Conservation (phyloP, 2,329 filamentous ascomycete genomes). For the Chaetomiaceae sp. region DNA sequence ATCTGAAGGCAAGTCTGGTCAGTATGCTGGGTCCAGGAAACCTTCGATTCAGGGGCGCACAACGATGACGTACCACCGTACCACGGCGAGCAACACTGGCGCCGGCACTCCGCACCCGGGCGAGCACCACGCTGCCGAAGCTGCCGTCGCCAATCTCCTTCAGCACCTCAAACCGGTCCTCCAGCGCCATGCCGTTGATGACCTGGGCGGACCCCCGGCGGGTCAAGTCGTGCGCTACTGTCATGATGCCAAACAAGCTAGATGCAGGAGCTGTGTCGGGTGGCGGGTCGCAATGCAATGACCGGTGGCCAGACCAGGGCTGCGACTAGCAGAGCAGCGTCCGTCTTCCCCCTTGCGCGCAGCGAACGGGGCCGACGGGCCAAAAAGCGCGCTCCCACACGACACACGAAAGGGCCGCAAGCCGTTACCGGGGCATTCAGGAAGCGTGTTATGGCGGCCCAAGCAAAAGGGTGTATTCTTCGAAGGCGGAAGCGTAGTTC, state of each 20-base stretch:
- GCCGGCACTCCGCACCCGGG: slow-evolving; percentile 84
- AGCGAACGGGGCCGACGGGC: slow-evolving; percentile 10
- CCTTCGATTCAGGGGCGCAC: not conserved
- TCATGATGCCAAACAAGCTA: slow-evolving; percentile 51
- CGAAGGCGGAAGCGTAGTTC: slow-evolving; percentile 1
- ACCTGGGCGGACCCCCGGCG: slow-evolving; percentile 57
- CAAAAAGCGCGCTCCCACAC: slow-evolving; percentile 30
- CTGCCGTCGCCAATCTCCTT: slow-evolving; percentile 99
- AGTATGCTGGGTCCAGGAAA: slow-evolving; percentile 1
- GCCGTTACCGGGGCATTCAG: slow-evolving; percentile 34
- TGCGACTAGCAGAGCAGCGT: not conserved
- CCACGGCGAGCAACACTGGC: slow-evolving; percentile 82
- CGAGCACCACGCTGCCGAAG: slow-evolving; percentile 91
- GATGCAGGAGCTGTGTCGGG: not conserved
- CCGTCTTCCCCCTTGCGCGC: slow-evolving; percentile 14
- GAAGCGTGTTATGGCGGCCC: slow-evolving; percentile 1
- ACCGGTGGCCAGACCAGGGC: not conserved
- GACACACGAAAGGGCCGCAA: slow-evolving; percentile 30
- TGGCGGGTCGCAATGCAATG: not conserved
- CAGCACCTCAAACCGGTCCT: slow-evolving; percentile 92
- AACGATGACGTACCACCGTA: slow-evolving; percentile 75
- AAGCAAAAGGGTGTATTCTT: slow-evolving; percentile 5
- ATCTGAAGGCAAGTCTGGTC: slow-evolving; percentile 53
- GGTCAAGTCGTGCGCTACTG: slow-evolving; percentile 66
- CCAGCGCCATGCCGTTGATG: slow-evolving; percentile 55